Base-by-base conservation (phyloP, 2,329 filamentous ascomycete species). In the Fusarium protoensiforme region DNA sequence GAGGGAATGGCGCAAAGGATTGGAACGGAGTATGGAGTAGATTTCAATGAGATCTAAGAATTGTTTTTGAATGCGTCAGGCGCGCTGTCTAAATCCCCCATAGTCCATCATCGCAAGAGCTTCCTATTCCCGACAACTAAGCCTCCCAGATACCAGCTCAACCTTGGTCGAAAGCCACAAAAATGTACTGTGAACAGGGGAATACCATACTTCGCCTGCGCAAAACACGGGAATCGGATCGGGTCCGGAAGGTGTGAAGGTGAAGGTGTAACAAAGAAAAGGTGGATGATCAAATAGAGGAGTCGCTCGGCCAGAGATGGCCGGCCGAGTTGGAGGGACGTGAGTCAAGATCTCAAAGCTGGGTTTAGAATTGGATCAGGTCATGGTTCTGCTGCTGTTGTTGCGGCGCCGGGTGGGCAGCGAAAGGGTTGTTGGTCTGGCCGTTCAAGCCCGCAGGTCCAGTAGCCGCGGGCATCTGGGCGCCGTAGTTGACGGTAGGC, bases 281-380 rank as follows among this genome's bases (percentile, higher is more conserved):
- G 24, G 58, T 38, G 59, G 61, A 56, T 43, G 54, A 66, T 72
- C 68, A 74, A 69, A 46, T 51, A 61, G 31, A 54, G 66, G 46
- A 62, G 51, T 48, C 27, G 53, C 46, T 58, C 53, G 43, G 48
- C 63, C 65, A 61, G 54, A 59, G 35, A 31, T 56, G 53, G 59
- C 27, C 53, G 33, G 36, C 41, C 24, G 59, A 62, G 57, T 56
- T 46, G 31, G 22, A 43, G 46, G 46, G 36, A 38, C 51, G 41
- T 27, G 60, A 64, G 59, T 61, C 35, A 38, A 27, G 41, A 68
- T 43, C 51, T 61, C 58, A 61, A 54, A 54, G 38, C 51, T 38
- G 13, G 41, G 61, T 33, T 80, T 87, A 92, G 74, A 92, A 91
- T 78, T 92, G 89, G 75, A 92, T 92, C 73, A 92, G 82, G 78